Conservation (phyloP, 371 early-diverging fungal species). For the Rhizopus delemar region DNA sequence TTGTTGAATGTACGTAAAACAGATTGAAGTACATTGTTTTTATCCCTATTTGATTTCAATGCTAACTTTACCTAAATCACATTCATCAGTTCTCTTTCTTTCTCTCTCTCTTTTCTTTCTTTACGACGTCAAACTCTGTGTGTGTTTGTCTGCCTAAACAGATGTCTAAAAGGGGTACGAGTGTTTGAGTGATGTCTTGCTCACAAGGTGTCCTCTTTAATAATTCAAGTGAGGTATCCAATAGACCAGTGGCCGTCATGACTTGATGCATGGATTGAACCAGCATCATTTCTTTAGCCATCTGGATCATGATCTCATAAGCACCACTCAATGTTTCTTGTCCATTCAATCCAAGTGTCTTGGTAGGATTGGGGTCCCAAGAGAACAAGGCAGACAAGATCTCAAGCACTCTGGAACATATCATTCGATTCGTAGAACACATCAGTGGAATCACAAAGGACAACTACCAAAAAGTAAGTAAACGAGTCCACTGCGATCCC, state of each 20-base stretch:
- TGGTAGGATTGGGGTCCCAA: slow-evolving; percentile 29
- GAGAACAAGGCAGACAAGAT: slow-evolving; percentile 32
- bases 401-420: slow-evolving; percentile 32
- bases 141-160: neutral
- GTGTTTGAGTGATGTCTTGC: neutral
- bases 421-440: slow-evolving; percentile 19
- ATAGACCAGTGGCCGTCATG: slow-evolving; percentile 4
- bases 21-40: slow-evolving; percentile 8
- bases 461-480: slow-evolving; percentile 11
- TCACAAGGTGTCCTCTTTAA: neutral
- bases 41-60: slow-evolving; percentile 6
- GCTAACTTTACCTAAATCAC: neutral
- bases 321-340: too few relatives aligned
- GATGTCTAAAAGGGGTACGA: neutral
- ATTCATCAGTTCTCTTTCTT: too few relatives aligned
- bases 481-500: too few relatives aligned
- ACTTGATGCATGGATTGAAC: slow-evolving; percentile 1
- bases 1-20: slow-evolving; percentile 2
- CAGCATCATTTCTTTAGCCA: neutral
- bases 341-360: slow-evolving; percentile 8
- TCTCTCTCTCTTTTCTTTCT: too few relatives aligned
- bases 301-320: neutral
- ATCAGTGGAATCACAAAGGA: slow-evolving; percentile 19
- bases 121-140: too few relatives aligned
- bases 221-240: slow-evolving; percentile 1